A percentile compares a stretch with the other conserved stretches of the same genome.
Evolutionary conservation across 2,329 filamentous ascomycete genomes (phyloP).

Genomic region (Myriosclerotinia duriaeana): DNA sequence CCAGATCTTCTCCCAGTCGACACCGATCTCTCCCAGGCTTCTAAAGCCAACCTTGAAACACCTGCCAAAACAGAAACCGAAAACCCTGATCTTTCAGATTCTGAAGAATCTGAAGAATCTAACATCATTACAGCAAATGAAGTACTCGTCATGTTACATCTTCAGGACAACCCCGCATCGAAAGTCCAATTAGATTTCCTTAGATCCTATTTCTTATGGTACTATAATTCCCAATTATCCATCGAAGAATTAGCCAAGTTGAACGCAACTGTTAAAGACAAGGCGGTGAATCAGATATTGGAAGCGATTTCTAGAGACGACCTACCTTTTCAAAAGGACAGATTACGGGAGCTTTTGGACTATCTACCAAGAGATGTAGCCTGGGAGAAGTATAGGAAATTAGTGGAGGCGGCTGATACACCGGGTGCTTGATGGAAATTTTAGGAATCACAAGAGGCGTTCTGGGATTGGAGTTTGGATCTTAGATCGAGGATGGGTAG

Average conservation of each 20-base stretch:
- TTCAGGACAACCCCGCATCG: constrained; percentile 23
- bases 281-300: constrained; percentile 62
- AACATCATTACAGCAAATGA: constrained; percentile 34
- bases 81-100: constrained; percentile 1
- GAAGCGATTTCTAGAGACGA: constrained; percentile 53
- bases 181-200: constrained; percentile 43
- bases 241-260: constrained; percentile 53
- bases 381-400: constrained; percentile 15
- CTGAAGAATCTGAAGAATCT: constrained; percentile 1
- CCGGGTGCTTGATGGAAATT: neutral
- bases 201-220: constrained; percentile 65
- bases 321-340: constrained; percentile 50
- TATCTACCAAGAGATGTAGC: constrained; percentile 6
- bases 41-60: neutral
- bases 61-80: neutral
- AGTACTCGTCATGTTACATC: constrained; percentile 31
- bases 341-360: constrained; percentile 48
- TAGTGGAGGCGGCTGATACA: constrained; percentile 12
- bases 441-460: constrained; percentile 1
- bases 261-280: constrained; percentile 51
- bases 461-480: neutral
- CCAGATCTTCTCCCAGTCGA: neutral
- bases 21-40: neutral
- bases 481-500: neutral
- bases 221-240: constrained; percentile 50